phyloP scores from a whole-genome alignment of 495 filamentous ascomycete species.

The Penicillium silybi region DNA sequence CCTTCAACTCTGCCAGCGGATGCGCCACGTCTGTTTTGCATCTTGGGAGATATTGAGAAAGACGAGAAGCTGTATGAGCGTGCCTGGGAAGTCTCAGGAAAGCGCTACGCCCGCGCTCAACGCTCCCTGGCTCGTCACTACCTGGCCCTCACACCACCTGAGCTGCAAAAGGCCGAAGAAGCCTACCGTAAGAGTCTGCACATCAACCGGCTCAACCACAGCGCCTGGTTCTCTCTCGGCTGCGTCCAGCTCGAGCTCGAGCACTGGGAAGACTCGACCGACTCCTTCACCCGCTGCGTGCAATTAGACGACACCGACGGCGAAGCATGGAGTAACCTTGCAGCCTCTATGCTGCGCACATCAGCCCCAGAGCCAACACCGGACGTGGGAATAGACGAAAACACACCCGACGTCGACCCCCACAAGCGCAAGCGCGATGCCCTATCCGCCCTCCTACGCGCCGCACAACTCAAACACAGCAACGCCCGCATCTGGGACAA shows the following conservation, averaged over 20 bases:
- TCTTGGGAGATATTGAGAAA: slow-evolving; percentile 84
- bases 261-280: slow-evolving; percentile 73
- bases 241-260: slow-evolving; percentile 78
- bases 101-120: slow-evolving; percentile 81
- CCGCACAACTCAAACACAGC: slow-evolving; percentile 72
- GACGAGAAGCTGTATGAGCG: slow-evolving; percentile 70
- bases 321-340: slow-evolving; percentile 92
- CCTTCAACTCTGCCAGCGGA: slow-evolving; percentile 64
- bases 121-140: slow-evolving; percentile 78
- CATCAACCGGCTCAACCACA: slow-evolving; percentile 74
- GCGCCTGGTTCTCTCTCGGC: slow-evolving; percentile 84
- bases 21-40: slow-evolving; percentile 87
- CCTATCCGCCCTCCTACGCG: slow-evolving; percentile 77
- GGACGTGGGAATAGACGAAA: slow-evolving; percentile 31
- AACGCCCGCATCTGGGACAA: slow-evolving; percentile 96
- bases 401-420: slow-evolving; percentile 39
- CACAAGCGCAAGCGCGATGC: slow-evolving; percentile 66
- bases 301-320: slow-evolving; percentile 83
- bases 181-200: slow-evolving; percentile 73
- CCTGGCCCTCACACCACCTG: slow-evolving; percentile 52
- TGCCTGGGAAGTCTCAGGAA: slow-evolving; percentile 81
- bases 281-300: slow-evolving; percentile 77
- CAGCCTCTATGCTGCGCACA: slow-evolving; percentile 65
- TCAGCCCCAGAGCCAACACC: slow-evolving; percentile 32
- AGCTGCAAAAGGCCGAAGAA: slow-evolving; percentile 65